A percentile compares a stretch with the other conserved stretches of the same genome.
Conservation (phyloP, 768 basidiomycete species). For the Phanerochaete carnosa region DNA sequence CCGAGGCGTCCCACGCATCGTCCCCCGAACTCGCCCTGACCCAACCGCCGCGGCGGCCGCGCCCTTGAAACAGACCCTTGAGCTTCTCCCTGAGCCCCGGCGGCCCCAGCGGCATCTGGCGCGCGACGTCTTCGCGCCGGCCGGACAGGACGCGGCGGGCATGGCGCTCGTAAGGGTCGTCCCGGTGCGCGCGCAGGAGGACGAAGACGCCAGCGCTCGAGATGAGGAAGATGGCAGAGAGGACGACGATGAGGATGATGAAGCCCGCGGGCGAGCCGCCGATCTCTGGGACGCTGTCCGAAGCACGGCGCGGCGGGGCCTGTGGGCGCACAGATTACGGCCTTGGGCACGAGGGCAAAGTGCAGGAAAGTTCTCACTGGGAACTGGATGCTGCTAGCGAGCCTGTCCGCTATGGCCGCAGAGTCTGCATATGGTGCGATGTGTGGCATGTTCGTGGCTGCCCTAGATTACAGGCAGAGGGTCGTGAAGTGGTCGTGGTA, state of each 20-base stretch:
- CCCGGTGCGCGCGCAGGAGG: slow-evolving; percentile 50
- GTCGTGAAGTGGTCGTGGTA: slow-evolving; percentile 4
- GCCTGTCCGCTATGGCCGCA: background rate
- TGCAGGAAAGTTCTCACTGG: background rate
- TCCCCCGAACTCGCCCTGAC: slow-evolving; percentile 42
- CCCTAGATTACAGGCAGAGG: background rate
- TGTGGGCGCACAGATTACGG: background rate
- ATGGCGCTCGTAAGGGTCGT: slow-evolving; percentile 31
- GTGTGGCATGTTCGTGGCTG: background rate
- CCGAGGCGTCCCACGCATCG: slow-evolving; percentile 41
- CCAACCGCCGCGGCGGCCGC: slow-evolving; percentile 42
- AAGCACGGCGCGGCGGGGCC: background rate
- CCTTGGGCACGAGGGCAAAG: background rate
- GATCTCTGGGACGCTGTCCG: slow-evolving; percentile 18
- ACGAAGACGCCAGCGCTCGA: slow-evolving; percentile 52
- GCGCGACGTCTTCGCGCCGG: slow-evolving; percentile 13
- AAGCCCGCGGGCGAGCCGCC: slow-evolving; percentile 43
- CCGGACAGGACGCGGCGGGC: slow-evolving; percentile 24
- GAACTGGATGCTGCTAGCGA: background rate
- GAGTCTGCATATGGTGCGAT: background rate
- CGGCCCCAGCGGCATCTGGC: slow-evolving; percentile 17
- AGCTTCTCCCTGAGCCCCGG: slow-evolving; percentile 28
- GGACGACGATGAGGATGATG: slow-evolving; percentile 54
- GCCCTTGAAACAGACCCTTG: slow-evolving; percentile 25
- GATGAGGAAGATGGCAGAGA: slow-evolving; percentile 50